Evolutionary conservation across 108 stramenopile species (phyloP), one percentile per base, ranked within the genome.

Genomic region (Cyclostephanos invisitatus): DNA sequence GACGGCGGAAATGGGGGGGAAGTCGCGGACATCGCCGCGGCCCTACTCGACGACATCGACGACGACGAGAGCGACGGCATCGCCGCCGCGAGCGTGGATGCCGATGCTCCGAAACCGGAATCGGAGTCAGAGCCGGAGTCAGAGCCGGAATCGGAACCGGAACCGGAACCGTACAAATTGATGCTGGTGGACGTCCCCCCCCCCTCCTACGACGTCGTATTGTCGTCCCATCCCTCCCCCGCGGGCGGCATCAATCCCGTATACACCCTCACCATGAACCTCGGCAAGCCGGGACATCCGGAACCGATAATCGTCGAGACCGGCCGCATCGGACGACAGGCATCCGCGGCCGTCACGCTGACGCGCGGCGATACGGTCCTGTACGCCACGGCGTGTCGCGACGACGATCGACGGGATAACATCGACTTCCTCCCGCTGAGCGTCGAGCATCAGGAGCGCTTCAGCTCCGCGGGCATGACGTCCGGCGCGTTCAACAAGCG

Each of bases 371-470:
- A 90, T 5, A 83, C 88, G 10, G 85, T 90, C 51, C 64, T 94
- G 14, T 91, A 89, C 60, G 83, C 90, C 2, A 94, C 93, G 0
- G 87, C 88, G 3, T 67, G 84, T 35, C 68, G 86, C 50, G 93
- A 90, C 40, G 73, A 83, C 20, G 74, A 82, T 20, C 79, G 85
- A 1, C 79, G 79, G 24, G 86, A 76, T 3, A 71, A 76, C 8
- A 73, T 90, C 12, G 92, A 92, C 82, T 98, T 99, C 84, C 61
- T 93, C 28, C 98, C 98, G 3, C 73, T 99, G 7, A 77, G 84
- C 10, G 96, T 99, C 14, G 98, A 97, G 28, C 92, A 98, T 81
- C 93, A 95, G 72, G 96, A 97, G 72, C 85, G 96, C 20, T 94
- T 96, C 62, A 87, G 80, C 62, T 74, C 88, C 28, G 94, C 91